Evolutionary conservation across 208 protist genomes (phyloP).

Genomic region (Jaenimonas drosophilae): DNA sequence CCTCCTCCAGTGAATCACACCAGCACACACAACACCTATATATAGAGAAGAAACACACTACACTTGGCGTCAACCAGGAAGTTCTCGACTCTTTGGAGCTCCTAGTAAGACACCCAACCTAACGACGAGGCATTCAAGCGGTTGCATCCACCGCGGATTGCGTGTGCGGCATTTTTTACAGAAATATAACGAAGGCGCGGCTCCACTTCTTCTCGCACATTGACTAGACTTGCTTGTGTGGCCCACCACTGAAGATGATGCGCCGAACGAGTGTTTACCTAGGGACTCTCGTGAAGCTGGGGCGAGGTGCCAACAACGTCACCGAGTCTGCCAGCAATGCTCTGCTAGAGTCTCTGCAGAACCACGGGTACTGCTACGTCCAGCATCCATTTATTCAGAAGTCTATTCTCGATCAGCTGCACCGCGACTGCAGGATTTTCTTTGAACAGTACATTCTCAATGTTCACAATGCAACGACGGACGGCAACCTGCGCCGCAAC

Average conservation of each 20-base stretch:
- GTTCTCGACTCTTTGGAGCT: too few relatives aligned
- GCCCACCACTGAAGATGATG: constrained; percentile 14
- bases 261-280: constrained; percentile 23
- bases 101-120: too few relatives aligned
- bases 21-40: too few relatives aligned
- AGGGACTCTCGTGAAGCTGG: constrained; percentile 74
- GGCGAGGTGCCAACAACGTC: constrained; percentile 61
- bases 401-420: constrained; percentile 75
- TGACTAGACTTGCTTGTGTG: background rate
- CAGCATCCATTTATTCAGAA: constrained; percentile 84
- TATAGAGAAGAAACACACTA: too few relatives aligned
- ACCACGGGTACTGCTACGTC: constrained; percentile 84
- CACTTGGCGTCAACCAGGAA: too few relatives aligned
- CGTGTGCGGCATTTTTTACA: too few relatives aligned
- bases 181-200: too few relatives aligned
- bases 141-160: too few relatives aligned
- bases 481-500: constrained; percentile 12
- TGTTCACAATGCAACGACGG: constrained; percentile 10
- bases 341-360: constrained; percentile 73
- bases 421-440: constrained; percentile 76
- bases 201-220: background rate
- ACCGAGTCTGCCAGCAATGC: constrained; percentile 76
- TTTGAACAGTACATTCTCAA: constrained; percentile 79
- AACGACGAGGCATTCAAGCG: too few relatives aligned
- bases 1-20: too few relatives aligned